Evolutionary conservation across 2,329 filamentous ascomycete genomes (phyloP).

Genomic region (Colletotrichum orchidophilum): DNA sequence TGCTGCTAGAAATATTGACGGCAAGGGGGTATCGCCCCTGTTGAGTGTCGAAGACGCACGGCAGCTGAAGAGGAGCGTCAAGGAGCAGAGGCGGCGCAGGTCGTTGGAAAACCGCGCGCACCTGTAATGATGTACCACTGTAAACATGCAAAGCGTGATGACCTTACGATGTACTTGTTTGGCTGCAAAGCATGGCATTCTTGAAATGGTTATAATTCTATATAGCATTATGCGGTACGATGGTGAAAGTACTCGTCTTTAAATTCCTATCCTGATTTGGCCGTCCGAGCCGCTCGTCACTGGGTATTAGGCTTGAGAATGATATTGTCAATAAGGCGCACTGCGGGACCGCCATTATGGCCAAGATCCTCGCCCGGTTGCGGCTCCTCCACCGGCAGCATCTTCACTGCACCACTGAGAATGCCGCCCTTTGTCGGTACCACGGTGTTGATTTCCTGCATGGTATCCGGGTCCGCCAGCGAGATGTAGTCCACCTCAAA

Average conservation of each 20-base stretch:
- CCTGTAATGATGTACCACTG: slow-evolving; percentile 46
- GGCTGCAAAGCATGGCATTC: not conserved
- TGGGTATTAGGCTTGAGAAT: slow-evolving; percentile 63
- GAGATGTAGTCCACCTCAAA: slow-evolving; percentile 95
- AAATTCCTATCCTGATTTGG: not conserved
- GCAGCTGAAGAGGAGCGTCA: slow-evolving; percentile 52
- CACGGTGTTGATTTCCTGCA: slow-evolving; percentile 80
- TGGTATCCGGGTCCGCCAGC: slow-evolving; percentile 83
- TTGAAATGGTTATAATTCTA: not conserved
- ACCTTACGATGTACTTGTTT: slow-evolving; percentile 14
- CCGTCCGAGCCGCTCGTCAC: not conserved
- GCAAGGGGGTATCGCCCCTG: slow-evolving; percentile 50
- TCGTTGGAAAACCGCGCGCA: slow-evolving; percentile 61
- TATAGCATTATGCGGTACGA: not conserved
- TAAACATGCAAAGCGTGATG: slow-evolving; percentile 27
- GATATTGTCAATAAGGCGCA: slow-evolving; percentile 94
- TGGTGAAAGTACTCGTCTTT: not conserved
- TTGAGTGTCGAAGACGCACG: slow-evolving; percentile 62
- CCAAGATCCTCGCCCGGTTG: slow-evolving; percentile 79
- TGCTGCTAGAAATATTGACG: slow-evolving; percentile 55
- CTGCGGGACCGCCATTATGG: slow-evolving; percentile 74
- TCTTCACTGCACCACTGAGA: slow-evolving; percentile 89
- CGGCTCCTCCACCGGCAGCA: slow-evolving; percentile 80
- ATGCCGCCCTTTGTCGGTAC: slow-evolving; percentile 80
- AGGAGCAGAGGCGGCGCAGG: slow-evolving; percentile 58